Conservation (phyloP, 1,284 basidiomycete genomes). For the Cryptococcus neoformans region DNA sequence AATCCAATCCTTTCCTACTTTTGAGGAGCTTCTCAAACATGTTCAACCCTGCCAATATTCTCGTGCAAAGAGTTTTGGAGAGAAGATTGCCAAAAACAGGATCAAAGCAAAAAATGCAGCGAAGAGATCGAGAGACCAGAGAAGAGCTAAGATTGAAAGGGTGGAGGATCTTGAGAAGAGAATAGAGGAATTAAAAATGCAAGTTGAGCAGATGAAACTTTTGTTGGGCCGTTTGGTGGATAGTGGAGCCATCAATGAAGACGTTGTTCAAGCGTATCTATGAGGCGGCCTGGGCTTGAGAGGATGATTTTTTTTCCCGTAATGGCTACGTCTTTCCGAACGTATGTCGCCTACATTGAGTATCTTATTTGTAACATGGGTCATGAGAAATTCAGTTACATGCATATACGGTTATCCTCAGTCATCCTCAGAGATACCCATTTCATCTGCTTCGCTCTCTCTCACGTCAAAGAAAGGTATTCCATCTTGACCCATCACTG, state of each 20-base stretch:
- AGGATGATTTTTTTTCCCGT: too few species aligned
- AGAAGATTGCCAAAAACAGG: slow-evolving; percentile 31
- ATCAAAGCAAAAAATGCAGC: slow-evolving; percentile 35
- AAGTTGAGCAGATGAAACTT: slow-evolving; percentile 20
- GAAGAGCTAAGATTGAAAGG: slow-evolving; percentile 23
- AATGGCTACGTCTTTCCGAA: not conserved
- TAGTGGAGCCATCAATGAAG: slow-evolving; percentile 16
- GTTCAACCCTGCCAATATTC: slow-evolving; percentile 22
- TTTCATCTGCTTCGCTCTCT: slow-evolving; percentile 50
- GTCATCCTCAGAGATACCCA: slow-evolving; percentile 40
- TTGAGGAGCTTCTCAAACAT: slow-evolving; percentile 17
- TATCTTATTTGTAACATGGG: too few species aligned
- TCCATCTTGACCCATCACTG: slow-evolving; percentile 24
- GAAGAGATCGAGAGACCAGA: slow-evolving; percentile 35
- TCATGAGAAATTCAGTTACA: not conserved
- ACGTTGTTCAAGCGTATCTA: slow-evolving; percentile 13
- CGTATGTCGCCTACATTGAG: not conserved
- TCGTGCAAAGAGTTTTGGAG: slow-evolving; percentile 28
- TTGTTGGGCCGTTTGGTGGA: slow-evolving; percentile 21
- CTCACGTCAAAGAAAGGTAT: slow-evolving; percentile 55
- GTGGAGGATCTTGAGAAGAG: slow-evolving; percentile 26
- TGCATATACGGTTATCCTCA: not conserved
- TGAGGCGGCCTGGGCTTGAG: not conserved
- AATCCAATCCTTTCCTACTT: slow-evolving; percentile 30
- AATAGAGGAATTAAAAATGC: slow-evolving; percentile 18